Conservation (phyloP, 208 protist species). For the Porcisia hertigi region DNA sequence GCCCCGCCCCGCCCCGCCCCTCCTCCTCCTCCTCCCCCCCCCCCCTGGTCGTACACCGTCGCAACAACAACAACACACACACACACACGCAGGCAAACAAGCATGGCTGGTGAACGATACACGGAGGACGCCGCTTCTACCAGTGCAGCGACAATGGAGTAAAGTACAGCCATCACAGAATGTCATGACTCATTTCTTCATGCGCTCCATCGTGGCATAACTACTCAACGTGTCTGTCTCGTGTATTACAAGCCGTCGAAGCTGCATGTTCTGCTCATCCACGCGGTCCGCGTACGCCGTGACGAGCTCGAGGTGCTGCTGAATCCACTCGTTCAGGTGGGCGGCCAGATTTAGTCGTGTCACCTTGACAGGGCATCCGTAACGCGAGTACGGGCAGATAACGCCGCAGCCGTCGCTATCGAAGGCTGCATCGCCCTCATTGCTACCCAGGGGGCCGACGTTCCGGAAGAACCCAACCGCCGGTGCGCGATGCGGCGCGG, state of each 20-base stretch:
- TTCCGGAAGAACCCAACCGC: conserved; percentile 12
- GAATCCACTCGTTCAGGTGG: conserved; percentile 56
- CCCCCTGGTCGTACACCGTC: neutral
- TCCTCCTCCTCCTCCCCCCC: too few relatives aligned
- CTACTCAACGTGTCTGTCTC: conserved; percentile 29
- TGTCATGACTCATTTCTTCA: conserved; percentile 6
- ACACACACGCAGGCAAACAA: neutral
- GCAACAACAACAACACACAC: neutral
- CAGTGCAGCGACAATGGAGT: neutral
- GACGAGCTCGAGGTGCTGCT: conserved; percentile 68
- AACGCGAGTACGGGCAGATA: conserved; percentile 71
- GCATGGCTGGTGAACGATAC: neutral
- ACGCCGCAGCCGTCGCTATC: conserved; percentile 11
- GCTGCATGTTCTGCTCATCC: conserved; percentile 68
- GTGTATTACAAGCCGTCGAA: conserved; percentile 54
- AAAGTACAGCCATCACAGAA: too few relatives aligned
- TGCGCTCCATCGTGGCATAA: conserved; percentile 8
- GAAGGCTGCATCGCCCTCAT: neutral
- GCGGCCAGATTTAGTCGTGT: conserved; percentile 42
- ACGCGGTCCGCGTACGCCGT: conserved; percentile 71
- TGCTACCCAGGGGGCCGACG: neutral
- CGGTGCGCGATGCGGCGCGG: conserved; percentile 20
- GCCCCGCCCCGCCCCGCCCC: too few relatives aligned
- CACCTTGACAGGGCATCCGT: conserved; percentile 60
- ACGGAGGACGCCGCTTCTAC: conserved; percentile 5